Conservation (phyloP, 495 filamentous ascomycete species). For the Penicillium parvum region DNA sequence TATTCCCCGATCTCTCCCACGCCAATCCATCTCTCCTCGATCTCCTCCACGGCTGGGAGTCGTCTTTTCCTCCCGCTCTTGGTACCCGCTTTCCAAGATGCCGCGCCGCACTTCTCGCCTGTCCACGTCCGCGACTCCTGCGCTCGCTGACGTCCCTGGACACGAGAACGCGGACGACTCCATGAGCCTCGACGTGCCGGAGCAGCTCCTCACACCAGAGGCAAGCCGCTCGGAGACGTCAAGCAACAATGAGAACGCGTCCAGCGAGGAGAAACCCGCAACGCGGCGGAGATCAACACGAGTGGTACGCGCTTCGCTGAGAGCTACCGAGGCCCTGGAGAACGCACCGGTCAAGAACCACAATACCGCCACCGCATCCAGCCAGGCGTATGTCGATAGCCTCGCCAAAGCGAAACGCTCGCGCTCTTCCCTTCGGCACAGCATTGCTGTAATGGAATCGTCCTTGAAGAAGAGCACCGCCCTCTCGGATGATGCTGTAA, state of each 20-base stretch:
- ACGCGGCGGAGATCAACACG: constrained; percentile 40
- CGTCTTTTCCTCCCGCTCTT: constrained; percentile 7
- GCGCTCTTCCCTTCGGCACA: constrained; percentile 37
- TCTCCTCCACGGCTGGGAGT: constrained; percentile 5
- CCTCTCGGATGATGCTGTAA: constrained; percentile 27
- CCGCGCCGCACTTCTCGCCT: constrained; percentile 25
- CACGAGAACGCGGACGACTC: constrained; percentile 30
- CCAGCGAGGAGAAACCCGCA: constrained; percentile 36
- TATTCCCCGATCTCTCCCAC: constrained; percentile 11
- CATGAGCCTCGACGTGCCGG: constrained; percentile 41
- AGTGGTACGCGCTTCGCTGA: constrained; percentile 40
- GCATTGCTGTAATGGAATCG: constrained; percentile 44
- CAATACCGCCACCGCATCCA: constrained; percentile 36
- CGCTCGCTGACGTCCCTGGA: constrained; percentile 30
- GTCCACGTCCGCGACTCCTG: constrained; percentile 30
- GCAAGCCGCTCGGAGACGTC: constrained; percentile 48
- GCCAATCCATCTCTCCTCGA: constrained; percentile 6
- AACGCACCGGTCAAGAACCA: constrained; percentile 18
- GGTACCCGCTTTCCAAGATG: constrained; percentile 21
- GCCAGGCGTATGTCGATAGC: constrained; percentile 35
- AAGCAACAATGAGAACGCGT: constrained; percentile 46
- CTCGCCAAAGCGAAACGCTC: constrained; percentile 31
- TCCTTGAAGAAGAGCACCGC: constrained; percentile 34
- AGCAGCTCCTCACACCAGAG: constrained; percentile 45
- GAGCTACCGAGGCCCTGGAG: constrained; percentile 25